phyloP scores from a whole-genome alignment of 2,329 filamentous ascomycete species.

The Chrysosporium queenslandicum region DNA sequence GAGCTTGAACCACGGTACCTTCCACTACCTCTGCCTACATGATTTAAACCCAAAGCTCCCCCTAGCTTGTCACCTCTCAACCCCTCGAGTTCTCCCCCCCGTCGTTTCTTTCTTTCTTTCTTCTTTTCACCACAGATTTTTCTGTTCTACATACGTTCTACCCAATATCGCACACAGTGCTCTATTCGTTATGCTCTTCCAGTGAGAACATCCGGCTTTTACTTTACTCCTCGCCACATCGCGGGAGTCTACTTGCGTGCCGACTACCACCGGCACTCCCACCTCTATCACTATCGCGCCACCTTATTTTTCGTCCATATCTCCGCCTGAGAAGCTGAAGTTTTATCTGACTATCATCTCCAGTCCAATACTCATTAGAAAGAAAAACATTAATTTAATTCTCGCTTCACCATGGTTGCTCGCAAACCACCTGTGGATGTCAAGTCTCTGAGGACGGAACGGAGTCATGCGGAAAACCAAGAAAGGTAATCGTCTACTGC shows the following conservation, averaged over 20 bases:
- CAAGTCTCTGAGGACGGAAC: constrained; percentile 21
- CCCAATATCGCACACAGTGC: neutral
- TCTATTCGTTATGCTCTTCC: neutral
- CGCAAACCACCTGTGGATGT: constrained; percentile 16
- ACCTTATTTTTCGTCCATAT: neutral
- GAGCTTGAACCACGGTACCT: constrained; percentile 9
- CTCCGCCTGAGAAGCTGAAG: neutral
- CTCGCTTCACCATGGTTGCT: neutral
- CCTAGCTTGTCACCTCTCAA: neutral
- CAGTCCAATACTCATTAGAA: too few species aligned
- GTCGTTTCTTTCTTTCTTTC: neutral
- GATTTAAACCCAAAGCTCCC: neutral
- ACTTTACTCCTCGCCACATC: neutral
- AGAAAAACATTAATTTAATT: neutral
- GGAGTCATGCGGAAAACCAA: constrained; percentile 33
- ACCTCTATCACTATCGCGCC: too few species aligned
- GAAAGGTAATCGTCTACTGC: constrained; percentile 30
- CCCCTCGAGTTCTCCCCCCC: too few species aligned
- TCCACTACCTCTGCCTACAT: neutral
- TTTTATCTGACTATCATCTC: neutral
- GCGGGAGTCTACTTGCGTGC: neutral
- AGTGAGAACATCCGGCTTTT: neutral
- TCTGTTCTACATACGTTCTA: neutral
- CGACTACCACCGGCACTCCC: too few species aligned
- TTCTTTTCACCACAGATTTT: neutral